A percentile compares a stretch with the other conserved stretches of the same genome.
Conservation (phyloP, 179 eudicot genomes). For the Beta macrorhiza region DNA sequence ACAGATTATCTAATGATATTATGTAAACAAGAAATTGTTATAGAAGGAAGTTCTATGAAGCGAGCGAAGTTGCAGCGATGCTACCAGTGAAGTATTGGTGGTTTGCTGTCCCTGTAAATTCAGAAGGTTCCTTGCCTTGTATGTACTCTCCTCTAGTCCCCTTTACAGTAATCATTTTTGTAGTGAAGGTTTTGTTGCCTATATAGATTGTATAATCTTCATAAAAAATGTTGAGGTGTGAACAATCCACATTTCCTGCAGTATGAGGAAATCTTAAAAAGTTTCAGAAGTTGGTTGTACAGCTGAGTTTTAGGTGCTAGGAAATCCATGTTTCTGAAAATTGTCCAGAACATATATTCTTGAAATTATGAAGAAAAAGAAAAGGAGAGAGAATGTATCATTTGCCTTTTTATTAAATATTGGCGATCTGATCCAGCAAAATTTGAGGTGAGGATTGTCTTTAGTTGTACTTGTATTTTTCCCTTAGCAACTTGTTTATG, state of each 20-base stretch:
- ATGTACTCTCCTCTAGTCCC: constrained; percentile 18
- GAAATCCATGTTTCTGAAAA: constrained; percentile 13
- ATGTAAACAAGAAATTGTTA: constrained; percentile 26
- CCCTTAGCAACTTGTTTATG: not conserved
- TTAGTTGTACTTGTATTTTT: constrained; percentile 13
- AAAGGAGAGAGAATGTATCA: constrained; percentile 10
- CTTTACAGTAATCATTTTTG: constrained; percentile 31
- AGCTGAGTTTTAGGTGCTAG: constrained; percentile 24
- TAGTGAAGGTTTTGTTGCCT: constrained; percentile 23
- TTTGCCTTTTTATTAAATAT: not conserved
- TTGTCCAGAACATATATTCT: constrained; percentile 20
- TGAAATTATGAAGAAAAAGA: constrained; percentile 13
- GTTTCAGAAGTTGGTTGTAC: constrained; percentile 26
- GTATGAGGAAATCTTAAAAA: not conserved
- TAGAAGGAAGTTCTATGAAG: constrained; percentile 14
- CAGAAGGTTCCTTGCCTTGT: constrained; percentile 26
- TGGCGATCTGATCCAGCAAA: constrained; percentile 10
- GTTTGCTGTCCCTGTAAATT: constrained; percentile 23
- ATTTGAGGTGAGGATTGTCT: constrained; percentile 9
- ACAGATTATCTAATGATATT: constrained; percentile 44
- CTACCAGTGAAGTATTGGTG: constrained; percentile 18
- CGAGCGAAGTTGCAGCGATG: constrained; percentile 21
- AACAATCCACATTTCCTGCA: not conserved
- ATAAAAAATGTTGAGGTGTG: constrained; percentile 19
- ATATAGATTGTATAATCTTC: constrained; percentile 17